phyloP scores from a whole-genome alignment of 169 alveolate species.

The Eimeria sp. region DNA sequence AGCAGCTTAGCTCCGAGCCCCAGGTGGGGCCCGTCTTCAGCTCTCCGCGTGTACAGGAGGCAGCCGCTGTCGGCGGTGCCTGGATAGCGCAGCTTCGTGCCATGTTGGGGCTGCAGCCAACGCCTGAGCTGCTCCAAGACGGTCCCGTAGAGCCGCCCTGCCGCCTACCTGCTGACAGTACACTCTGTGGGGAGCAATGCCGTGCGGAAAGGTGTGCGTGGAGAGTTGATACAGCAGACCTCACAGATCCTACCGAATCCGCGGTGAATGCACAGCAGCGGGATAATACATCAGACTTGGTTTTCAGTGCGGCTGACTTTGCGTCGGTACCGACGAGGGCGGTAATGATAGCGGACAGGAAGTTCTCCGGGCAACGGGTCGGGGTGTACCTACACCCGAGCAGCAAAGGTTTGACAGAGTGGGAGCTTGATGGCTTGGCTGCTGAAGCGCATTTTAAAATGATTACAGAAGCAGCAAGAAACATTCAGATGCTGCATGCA shows the following conservation, averaged over 20 bases:
- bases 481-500: background rate
- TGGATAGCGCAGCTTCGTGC: constrained; percentile 66
- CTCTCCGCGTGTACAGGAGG: constrained; percentile 5
- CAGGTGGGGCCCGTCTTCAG: background rate
- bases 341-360: background rate
- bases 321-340: background rate
- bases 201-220: constrained; percentile 28
- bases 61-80: constrained; percentile 18
- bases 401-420: constrained; percentile 23
- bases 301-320: background rate
- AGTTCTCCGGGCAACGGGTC: background rate
- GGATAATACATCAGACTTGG: background rate
- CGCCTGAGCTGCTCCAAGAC: background rate
- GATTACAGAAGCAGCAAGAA: constrained; percentile 31
- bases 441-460: constrained; percentile 31
- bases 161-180: background rate
- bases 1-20: background rate
- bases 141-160: background rate
- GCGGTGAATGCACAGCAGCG: background rate
- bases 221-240: background rate
- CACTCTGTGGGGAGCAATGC: constrained; percentile 27
- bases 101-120: constrained; percentile 14
- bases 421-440: constrained; percentile 32
- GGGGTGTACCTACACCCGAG: constrained; percentile 57
- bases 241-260: background rate